These are phyloP conservation scores for Geranium incanum DNA, from an alignment of 441 rosid genomes.

Conservation along the genomic window DNA sequence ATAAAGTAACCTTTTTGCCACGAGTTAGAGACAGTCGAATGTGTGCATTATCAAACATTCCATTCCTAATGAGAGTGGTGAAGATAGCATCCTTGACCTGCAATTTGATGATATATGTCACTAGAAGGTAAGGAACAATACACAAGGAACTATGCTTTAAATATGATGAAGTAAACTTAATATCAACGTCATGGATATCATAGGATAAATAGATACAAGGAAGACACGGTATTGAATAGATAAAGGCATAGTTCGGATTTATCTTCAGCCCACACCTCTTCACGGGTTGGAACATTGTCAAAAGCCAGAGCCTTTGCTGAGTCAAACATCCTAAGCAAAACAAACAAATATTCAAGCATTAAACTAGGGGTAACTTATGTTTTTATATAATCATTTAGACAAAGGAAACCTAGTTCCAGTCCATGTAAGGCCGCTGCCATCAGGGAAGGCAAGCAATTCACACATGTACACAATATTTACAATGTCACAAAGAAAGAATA, in stretches of 20 bases:
- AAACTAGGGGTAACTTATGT: background rate
- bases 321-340: slow-evolving; percentile 56
- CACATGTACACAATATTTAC: too few species aligned
- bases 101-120: slow-evolving; percentile 11
- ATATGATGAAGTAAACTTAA: background rate
- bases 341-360: slow-evolving; percentile 6
- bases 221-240: background rate
- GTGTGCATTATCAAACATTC: slow-evolving; percentile 82
- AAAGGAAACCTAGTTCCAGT: too few species aligned
- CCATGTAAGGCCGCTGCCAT: too few species aligned
- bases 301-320: slow-evolving; percentile 91
- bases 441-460: too few species aligned
- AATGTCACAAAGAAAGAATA: too few species aligned
- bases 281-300: slow-evolving; percentile 62
- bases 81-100: slow-evolving; percentile 81
- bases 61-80: slow-evolving; percentile 64
- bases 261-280: slow-evolving; percentile 39
- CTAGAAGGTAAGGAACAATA: slow-evolving; percentile 1
- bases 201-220: background rate
- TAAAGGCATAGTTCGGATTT: slow-evolving; percentile 5
- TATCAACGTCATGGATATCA: background rate
- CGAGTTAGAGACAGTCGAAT: slow-evolving; percentile 76
- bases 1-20: slow-evolving; percentile 60
- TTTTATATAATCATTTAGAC: background rate
- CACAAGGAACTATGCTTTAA: background rate